Percentiles rank a stretch among this genome's conserved stretches.
phyloP scores from a whole-genome alignment of 1,139 yeast species.

The Scheffersomyces titani region DNA sequence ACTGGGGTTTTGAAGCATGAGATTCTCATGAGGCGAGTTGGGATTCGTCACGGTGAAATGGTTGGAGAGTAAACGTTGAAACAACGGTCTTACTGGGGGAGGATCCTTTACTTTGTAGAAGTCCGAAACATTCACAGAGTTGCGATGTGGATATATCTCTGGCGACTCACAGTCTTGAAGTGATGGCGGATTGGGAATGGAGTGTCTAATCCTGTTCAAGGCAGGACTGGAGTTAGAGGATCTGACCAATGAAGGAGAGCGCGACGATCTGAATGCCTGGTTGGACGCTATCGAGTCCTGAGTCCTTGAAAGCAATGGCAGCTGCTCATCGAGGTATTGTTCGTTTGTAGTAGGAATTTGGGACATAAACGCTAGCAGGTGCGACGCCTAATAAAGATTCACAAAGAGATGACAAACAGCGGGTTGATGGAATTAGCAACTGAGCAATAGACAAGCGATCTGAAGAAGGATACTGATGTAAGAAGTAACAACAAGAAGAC shows the following conservation, averaged over 20 bases:
- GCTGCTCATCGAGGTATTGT: background rate
- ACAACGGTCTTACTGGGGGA: slow-evolving; percentile 20
- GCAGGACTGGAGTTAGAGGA: background rate
- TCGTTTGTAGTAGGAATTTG: background rate
- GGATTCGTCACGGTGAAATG: slow-evolving; percentile 37
- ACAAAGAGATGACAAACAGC: background rate
- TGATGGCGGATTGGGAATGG: slow-evolving; percentile 6
- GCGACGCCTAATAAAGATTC: background rate
- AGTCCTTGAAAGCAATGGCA: background rate
- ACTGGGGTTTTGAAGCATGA: slow-evolving; percentile 5
- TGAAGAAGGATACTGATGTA: background rate
- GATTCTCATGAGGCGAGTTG: slow-evolving; percentile 17
- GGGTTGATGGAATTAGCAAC: background rate
- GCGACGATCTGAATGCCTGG: slow-evolving; percentile 1
- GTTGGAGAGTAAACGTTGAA: slow-evolving; percentile 29
- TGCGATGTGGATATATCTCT: slow-evolving; percentile 2
- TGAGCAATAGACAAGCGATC: background rate
- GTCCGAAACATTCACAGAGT: slow-evolving; percentile 8
- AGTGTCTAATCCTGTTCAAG: slow-evolving; percentile 2
- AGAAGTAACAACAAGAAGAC: background rate
- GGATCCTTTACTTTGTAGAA: background rate
- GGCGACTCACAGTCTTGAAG: slow-evolving; percentile 7
- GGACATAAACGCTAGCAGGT: background rate
- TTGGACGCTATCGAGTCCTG: background rate
- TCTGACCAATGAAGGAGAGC: background rate